A percentile compares a stretch with the other conserved stretches of the same genome.
phyloP scores from a whole-genome alignment of 2,329 filamentous ascomycete species.

The Pseudogymnoascus verrucosus region DNA sequence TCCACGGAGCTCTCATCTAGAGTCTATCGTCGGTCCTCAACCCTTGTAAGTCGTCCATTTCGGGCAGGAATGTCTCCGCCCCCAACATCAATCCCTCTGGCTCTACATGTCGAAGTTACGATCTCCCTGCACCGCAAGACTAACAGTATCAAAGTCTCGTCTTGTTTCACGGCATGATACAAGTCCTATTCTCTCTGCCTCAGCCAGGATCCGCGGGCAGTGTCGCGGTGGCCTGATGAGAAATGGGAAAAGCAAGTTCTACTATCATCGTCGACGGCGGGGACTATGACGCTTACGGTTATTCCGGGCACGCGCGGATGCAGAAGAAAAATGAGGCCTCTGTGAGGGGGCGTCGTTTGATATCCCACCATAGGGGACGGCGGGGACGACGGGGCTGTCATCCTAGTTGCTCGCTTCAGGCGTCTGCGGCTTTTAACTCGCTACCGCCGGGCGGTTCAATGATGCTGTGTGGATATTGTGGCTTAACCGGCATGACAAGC shows the following conservation, averaged over 20 bases:
- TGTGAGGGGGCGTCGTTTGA: neutral
- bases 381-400: neutral
- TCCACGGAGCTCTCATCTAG: neutral
- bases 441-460: neutral
- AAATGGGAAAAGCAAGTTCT: neutral
- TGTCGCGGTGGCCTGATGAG: neutral
- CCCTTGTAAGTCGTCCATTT: neutral
- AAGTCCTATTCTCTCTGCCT: neutral
- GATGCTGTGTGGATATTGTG: neutral
- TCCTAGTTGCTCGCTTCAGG: neutral
- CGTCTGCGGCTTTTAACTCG: neutral
- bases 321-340: neutral
- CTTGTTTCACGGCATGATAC: neutral
- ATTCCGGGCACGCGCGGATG: neutral
- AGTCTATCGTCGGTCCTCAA: neutral
- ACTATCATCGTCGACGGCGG: neutral
- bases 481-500: neutral
- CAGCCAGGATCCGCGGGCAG: neutral
- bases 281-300: neutral
- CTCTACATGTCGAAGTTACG: neutral
- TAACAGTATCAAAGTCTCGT: neutral
- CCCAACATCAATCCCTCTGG: neutral
- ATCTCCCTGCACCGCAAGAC: neutral
- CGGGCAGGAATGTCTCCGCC: neutral
- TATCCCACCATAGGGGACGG: neutral